A percentile compares a stretch with the other conserved stretches of the same genome.
These are phyloP conservation scores for Gnaphalium uliginosum DNA, from an alignment of 129 eudicot genomes.

Conservation along the genomic window DNA sequence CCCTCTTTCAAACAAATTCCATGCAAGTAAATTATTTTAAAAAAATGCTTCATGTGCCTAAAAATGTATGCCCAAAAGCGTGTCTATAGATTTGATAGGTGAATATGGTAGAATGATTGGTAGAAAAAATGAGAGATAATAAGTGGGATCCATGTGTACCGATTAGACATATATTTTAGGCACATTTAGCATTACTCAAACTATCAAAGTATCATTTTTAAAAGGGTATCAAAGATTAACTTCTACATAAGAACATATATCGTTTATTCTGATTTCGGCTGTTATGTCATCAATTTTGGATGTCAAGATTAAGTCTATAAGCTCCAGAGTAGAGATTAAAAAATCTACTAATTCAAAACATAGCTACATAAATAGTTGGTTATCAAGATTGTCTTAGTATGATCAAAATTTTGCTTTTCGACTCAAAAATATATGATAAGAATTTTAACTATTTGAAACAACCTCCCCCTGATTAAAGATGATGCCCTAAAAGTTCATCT, in stretches of 20 bases:
- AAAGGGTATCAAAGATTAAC: conserved; percentile 2
- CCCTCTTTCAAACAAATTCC: neutral
- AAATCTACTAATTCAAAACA: conserved; percentile 7
- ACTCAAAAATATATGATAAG: neutral
- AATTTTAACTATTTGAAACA: conserved; percentile 9
- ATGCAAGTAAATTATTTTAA: neutral
- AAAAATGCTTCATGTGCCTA: neutral
- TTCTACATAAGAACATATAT: neutral
- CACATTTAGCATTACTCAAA: neutral
- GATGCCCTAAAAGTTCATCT: neutral
- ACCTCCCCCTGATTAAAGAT: neutral
- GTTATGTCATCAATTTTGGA: neutral
- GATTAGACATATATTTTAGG: neutral
- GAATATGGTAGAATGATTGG: neutral
- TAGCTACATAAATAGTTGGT: neutral
- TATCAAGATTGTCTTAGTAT: neutral
- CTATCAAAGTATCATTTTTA: neutral
- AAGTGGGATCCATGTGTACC: neutral
- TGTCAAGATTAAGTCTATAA: neutral
- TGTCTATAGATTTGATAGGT: neutral
- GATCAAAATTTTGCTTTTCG: neutral
- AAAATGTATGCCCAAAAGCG: neutral
- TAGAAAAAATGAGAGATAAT: neutral
- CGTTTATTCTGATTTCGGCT: neutral
- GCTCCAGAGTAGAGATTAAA: neutral